Percentiles rank a stretch among this genome's conserved stretches.
phyloP scores from a whole-genome alignment of 1,284 basidiomycete species.

The Trichosporon asahii region DNA sequence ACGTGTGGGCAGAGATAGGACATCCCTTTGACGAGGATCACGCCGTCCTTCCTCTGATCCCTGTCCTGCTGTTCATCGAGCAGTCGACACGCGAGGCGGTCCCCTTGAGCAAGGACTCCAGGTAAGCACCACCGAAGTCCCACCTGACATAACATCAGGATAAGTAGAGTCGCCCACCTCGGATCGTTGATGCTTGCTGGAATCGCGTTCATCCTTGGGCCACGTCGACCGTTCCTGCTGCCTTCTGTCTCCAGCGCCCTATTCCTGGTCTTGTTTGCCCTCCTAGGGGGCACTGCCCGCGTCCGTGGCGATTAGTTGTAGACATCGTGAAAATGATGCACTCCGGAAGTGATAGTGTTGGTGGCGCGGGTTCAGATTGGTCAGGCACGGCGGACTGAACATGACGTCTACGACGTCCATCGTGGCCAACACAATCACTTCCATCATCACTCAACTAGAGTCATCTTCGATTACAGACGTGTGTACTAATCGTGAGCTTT shows the following conservation, averaged over 20 bases:
- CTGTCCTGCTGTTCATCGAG: slow-evolving; percentile 34
- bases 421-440: background rate
- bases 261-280: background rate
- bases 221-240: background rate
- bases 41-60: slow-evolving; percentile 28
- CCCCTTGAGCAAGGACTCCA: background rate
- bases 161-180: background rate
- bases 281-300: background rate
- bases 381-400: background rate
- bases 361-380: background rate
- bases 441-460: background rate
- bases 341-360: no score
- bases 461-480: no score
- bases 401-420: background rate
- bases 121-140: no score
- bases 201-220: background rate
- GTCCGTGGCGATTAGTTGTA: background rate
- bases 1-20: slow-evolving; percentile 48
- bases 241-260: background rate
- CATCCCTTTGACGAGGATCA: slow-evolving; percentile 28
- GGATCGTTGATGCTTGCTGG: background rate
- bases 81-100: slow-evolving; percentile 32
- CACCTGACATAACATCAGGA: no score
- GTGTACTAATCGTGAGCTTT: no score
- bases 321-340: no score